Conservation (phyloP, 169 alveolate genomes). For the Plasmodium reichenowi region DNA sequence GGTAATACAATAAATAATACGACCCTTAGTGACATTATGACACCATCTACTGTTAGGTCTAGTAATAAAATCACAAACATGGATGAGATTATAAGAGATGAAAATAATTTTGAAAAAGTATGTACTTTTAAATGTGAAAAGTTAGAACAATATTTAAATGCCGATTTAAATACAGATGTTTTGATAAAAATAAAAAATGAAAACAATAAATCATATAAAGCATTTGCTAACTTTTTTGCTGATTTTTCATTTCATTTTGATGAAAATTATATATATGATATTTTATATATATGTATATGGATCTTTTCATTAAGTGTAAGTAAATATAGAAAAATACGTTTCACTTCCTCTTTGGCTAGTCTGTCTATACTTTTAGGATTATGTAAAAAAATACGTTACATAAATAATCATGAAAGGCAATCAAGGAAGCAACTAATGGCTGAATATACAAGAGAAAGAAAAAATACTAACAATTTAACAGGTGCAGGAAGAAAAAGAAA, state of each 20-base stretch:
- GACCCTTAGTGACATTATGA: constrained; percentile 15
- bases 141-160: constrained; percentile 61
- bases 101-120: constrained; percentile 63
- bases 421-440: constrained; percentile 59
- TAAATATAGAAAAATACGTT: constrained; percentile 71
- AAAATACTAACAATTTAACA: constrained; percentile 11
- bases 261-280: constrained; percentile 65
- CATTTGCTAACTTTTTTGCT: constrained; percentile 49
- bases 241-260: constrained; percentile 75
- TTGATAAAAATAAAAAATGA: constrained; percentile 73
- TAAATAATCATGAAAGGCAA: constrained; percentile 73
- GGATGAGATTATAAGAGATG: constrained; percentile 73
- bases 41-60: constrained; percentile 66
- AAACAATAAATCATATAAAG: constrained; percentile 67
- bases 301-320: constrained; percentile 71
- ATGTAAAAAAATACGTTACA: constrained; percentile 69
- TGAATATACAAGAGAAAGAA: constrained; percentile 62
- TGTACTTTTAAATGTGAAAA: constrained; percentile 75
- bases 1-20: constrained; percentile 3
- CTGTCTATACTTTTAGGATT: constrained; percentile 56
- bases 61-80: constrained; percentile 43
- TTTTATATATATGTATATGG: constrained; percentile 74
- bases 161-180: constrained; percentile 53
- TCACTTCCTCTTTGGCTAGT: constrained; percentile 72
- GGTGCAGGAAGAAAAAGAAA: constrained; percentile 3